phyloP scores from a whole-genome alignment of 1,139 yeast genomes.

The Candida tetrigidarum region DNA sequence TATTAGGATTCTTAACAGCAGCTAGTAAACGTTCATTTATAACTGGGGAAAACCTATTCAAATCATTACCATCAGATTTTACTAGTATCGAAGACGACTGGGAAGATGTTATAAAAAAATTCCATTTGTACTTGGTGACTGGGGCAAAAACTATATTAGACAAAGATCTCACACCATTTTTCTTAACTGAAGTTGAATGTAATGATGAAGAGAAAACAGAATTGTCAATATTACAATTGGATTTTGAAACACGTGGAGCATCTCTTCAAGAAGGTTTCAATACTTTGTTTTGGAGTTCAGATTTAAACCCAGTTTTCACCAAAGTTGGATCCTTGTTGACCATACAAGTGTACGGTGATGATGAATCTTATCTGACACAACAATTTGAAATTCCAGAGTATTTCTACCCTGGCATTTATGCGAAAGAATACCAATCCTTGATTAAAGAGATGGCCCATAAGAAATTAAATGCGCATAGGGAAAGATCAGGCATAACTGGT shows the following conservation, averaged over 20 bases:
- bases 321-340: conserved; percentile 38
- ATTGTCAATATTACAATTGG: conserved; percentile 37
- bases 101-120: conserved; percentile 36
- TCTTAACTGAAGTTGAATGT: conserved; percentile 31
- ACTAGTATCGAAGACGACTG: conserved; percentile 27
- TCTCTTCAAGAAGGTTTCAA: conserved; percentile 37
- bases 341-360: conserved; percentile 31
- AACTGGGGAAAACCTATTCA: conserved; percentile 24
- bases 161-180: conserved; percentile 17
- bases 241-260: conserved; percentile 32
- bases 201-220: conserved; percentile 27
- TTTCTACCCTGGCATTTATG: conserved; percentile 38
- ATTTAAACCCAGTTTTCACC: conserved; percentile 21
- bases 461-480: conserved; percentile 20
- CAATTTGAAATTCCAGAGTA: conserved; percentile 31
- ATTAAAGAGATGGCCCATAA: conserved; percentile 24
- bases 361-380: conserved; percentile 16
- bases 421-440: conserved; percentile 23
- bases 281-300: conserved; percentile 42
- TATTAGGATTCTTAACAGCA: conserved; percentile 24
- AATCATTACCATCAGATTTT: conserved; percentile 27
- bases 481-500: conserved; percentile 24
- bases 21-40: conserved; percentile 27
- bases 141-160: conserved; percentile 19
- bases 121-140: conserved; percentile 24